Evolutionary conservation across 1,139 yeast species (phyloP).

Genomic region (Citeromyces hawaiiensis): DNA sequence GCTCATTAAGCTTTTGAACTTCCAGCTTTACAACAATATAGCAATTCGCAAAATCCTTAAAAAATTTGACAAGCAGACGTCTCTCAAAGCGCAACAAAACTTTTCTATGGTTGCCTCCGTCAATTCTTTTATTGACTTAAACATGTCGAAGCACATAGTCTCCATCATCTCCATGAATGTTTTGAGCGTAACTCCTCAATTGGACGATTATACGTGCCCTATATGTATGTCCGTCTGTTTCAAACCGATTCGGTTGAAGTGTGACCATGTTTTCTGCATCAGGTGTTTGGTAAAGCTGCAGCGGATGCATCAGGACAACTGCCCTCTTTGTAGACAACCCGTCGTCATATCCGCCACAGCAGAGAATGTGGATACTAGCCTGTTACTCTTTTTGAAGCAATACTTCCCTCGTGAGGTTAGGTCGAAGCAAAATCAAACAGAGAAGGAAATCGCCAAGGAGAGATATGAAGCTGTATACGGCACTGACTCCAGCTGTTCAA

Average conservation of each 20-base stretch:
- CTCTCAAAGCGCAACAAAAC: conserved; percentile 31
- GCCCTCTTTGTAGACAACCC: conserved; percentile 54
- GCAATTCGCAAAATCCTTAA: conserved; percentile 59
- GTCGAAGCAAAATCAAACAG: conserved; percentile 44
- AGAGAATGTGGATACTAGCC: conserved; percentile 39
- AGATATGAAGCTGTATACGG: conserved; percentile 15
- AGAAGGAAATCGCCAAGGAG: conserved; percentile 35
- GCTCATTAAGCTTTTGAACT: conserved; percentile 42
- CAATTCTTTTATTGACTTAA: conserved; percentile 32
- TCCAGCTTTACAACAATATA: conserved; percentile 46
- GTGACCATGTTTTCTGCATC: conserved; percentile 61
- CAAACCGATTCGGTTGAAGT: conserved; percentile 50
- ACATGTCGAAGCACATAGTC: conserved; percentile 43
- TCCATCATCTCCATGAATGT: conserved; percentile 40
- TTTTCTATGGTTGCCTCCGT: conserved; percentile 30
- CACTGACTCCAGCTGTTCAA: background rate
- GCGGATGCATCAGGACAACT: conserved; percentile 38
- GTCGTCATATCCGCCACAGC: conserved; percentile 49
- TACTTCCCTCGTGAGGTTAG: conserved; percentile 60
- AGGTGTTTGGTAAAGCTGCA: conserved; percentile 58
- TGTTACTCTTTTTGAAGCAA: conserved; percentile 37
- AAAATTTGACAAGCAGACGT: conserved; percentile 64
- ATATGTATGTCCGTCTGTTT: conserved; percentile 58
- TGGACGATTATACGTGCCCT: conserved; percentile 67
- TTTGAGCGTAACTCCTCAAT: conserved; percentile 48